phyloP scores from a whole-genome alignment of 2,329 filamentous ascomycete species.

The Tricladium varicosporioides region DNA sequence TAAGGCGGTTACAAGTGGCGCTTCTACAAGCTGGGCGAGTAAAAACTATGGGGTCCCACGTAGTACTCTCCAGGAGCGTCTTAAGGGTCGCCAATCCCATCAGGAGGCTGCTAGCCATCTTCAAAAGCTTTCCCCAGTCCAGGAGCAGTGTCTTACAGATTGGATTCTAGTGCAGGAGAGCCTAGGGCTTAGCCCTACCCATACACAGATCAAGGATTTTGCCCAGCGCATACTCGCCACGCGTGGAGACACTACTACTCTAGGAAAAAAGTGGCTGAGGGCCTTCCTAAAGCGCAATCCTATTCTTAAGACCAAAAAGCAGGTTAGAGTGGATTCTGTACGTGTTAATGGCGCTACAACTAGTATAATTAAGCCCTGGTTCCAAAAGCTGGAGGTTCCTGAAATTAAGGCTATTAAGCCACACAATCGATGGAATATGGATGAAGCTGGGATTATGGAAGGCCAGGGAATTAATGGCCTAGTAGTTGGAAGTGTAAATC shows the following conservation, averaged over 20 bases:
- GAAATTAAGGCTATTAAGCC: conserved; percentile 1
- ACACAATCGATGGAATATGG: conserved; percentile 7
- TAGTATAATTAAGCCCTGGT: conserved; percentile 4
- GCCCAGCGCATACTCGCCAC: background rate
- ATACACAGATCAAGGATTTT: conserved; percentile 5
- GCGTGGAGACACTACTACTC: background rate
- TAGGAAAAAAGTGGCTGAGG: conserved; percentile 1
- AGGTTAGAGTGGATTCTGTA: conserved; percentile 2
- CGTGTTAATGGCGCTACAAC: conserved; percentile 4
- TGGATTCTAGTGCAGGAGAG: background rate
- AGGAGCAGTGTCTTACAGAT: background rate
- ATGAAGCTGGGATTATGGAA: conserved; percentile 8
- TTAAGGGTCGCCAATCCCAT: background rate
- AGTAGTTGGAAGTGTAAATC: background rate
- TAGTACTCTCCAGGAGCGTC: background rate
- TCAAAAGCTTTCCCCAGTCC: conserved; percentile 1
- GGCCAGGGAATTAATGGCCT: background rate
- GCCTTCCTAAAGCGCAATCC: conserved; percentile 2
- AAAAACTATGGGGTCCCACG: conserved; percentile 1
- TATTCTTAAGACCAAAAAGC: conserved; percentile 4
- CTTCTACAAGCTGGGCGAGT: background rate
- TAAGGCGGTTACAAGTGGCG: background rate
- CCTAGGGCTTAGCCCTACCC: conserved; percentile 1
- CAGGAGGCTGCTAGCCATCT: background rate
- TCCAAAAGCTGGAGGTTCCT: background rate